Base-by-base conservation (phyloP, 2,329 filamentous ascomycete genomes). In the Neofusicoccum kwambonambiense region DNA sequence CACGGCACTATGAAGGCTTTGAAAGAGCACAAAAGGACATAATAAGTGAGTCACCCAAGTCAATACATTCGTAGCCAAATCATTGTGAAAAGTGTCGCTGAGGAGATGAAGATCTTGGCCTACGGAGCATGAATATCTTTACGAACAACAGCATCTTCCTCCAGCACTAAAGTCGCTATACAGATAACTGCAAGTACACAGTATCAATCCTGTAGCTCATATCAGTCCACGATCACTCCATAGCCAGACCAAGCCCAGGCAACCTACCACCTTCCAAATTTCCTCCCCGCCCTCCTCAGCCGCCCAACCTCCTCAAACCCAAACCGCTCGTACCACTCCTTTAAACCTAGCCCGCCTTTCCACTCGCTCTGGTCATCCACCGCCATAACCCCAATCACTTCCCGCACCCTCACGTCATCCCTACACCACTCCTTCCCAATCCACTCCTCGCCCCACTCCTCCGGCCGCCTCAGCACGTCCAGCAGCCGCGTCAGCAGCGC, bases 251-350 rank as follows among this genome's bases (percentile, higher is more conserved):
- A 22, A 22, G 22, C 22, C 22, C 22, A 49, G 22, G 8, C 31
- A 9, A n/a, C 11, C 47, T 66, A 79, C 78, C 75, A 77, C 54
- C 70, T 67, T 7, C 73, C 75, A 63, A 73, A 73, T 65, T 80
- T 80, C 61, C 70, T 73, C 3, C 77, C 78, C 22, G 79, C 74
- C 4, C 72, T 72, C 49, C 76, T 72, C 65, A 80, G 65, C 58
- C 77, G 73, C 19, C 77, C 78, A 2, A 74, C 70, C 64, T 79
- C 71, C 31, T 75, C 69, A 68, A 80, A 80, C 0, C 78, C 78
- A 64, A 75, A 22, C 22, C 22, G 22, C 22, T 22, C 22, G 2
- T 22, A 22, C 22, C 22, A 22, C 3, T 22, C 22, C 22, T 22
- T 75, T 69, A 68, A 80, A 80, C 0, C 78, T 77, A 64, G 74